Conservation (phyloP, 2,329 filamentous ascomycete genomes). For the Aspergillus melleus region DNA sequence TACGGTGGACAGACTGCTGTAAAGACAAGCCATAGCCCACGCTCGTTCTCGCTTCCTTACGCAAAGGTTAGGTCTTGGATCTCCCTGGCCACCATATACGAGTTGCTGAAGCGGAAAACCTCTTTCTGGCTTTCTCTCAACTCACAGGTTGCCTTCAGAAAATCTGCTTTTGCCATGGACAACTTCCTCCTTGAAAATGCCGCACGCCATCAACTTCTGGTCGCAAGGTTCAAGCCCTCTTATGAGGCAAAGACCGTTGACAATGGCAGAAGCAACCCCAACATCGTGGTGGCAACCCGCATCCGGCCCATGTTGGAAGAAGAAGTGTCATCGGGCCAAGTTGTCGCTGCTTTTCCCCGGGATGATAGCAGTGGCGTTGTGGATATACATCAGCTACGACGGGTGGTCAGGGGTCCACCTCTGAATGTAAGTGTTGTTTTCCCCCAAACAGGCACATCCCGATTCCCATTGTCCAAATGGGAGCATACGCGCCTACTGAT, state of each 20-base stretch:
- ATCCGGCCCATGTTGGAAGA: background rate
- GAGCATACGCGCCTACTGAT: no score
- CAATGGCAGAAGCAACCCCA: background rate
- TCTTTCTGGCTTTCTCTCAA: background rate
- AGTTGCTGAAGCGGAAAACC: no score
- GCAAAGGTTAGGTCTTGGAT: no score
- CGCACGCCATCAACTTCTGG: background rate
- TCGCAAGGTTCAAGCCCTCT: background rate
- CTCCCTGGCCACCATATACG: no score
- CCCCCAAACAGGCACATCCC: no score
- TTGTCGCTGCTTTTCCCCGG: background rate
- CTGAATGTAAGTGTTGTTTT: background rate
- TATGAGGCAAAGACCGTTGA: background rate
- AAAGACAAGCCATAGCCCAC: no score
- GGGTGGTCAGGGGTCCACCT: background rate
- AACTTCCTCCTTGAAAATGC: background rate
- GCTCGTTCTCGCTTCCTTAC: no score
- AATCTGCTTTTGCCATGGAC: background rate
- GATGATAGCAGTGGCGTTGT: background rate
- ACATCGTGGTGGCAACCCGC: background rate
- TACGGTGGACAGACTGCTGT: no score
- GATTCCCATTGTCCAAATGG: no score
- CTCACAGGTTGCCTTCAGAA: no score
- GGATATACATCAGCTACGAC: background rate
- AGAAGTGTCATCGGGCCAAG: background rate